A percentile compares a stretch with the other conserved stretches of the same genome.
Evolutionary conservation across 2,329 filamentous ascomycete species (phyloP).

Genomic region (Fusarium udum): DNA sequence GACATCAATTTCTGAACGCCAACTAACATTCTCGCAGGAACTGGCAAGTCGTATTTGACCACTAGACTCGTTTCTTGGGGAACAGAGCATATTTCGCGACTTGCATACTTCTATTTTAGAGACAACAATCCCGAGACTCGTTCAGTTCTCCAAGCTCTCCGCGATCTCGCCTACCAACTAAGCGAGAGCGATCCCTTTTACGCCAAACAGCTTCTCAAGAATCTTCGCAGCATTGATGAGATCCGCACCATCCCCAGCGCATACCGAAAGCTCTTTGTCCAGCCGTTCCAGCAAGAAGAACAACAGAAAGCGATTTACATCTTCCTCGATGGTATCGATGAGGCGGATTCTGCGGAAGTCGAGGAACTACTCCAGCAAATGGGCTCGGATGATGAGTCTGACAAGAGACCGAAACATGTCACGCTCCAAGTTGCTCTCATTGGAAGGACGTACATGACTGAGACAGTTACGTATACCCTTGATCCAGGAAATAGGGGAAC

Average conservation of each 20-base stretch:
- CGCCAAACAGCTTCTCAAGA: conserved; percentile 51
- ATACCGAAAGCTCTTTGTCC: conserved; percentile 53
- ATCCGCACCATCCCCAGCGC: conserved; percentile 56
- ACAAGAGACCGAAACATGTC: conserved; percentile 24
- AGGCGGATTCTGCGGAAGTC: conserved; percentile 52
- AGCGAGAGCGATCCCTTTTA: conserved; percentile 57
- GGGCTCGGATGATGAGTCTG: conserved; percentile 38
- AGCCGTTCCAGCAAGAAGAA: conserved; percentile 49
- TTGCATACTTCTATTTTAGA: conserved; percentile 60
- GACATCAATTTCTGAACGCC: background rate
- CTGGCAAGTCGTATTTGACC: conserved; percentile 58
- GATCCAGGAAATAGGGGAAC: conserved; percentile 46
- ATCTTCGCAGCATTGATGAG: conserved; percentile 50
- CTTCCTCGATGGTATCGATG: conserved; percentile 59
- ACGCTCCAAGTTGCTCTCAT: conserved; percentile 52
- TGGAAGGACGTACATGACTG: conserved; percentile 55
- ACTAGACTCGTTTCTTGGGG: conserved; percentile 55
- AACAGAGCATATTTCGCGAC: conserved; percentile 47
- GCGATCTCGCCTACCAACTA: conserved; percentile 58
- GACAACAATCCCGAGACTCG: conserved; percentile 57
- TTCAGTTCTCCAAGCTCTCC: conserved; percentile 56
- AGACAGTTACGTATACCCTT: conserved; percentile 48
- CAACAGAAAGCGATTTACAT: conserved; percentile 52
- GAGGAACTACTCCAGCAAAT: conserved; percentile 50
- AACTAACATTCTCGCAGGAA: conserved; percentile 40